Conservation (phyloP, 106 monocot species). For the Allium cepa region DNA sequence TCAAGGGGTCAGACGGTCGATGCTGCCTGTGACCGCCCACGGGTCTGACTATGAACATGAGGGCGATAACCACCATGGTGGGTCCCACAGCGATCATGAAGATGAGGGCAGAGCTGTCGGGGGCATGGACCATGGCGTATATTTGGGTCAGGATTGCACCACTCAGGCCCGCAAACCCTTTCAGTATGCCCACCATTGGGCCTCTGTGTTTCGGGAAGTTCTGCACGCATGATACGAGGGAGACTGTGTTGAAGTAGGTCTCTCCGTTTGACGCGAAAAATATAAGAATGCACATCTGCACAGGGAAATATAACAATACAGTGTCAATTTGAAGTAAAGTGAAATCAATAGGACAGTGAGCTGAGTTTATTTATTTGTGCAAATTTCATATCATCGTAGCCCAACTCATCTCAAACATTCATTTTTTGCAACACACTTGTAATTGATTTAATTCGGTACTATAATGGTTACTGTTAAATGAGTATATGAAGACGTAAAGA, state of each 20-base stretch:
- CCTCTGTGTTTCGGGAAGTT: slow-evolving; percentile 74
- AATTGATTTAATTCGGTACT: too few relatives aligned
- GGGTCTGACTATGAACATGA: slow-evolving; percentile 73
- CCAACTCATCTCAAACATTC: too few relatives aligned
- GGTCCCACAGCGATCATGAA: slow-evolving; percentile 84
- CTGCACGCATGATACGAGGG: slow-evolving; percentile 65
- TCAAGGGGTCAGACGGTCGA: slow-evolving; percentile 44
- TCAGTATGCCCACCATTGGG: slow-evolving; percentile 67
- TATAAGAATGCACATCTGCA: slow-evolving; percentile 64
- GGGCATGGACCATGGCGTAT: slow-evolving; percentile 46
- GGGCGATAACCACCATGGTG: slow-evolving; percentile 41
- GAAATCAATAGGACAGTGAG: too few relatives aligned
- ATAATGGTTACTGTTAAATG: too few relatives aligned
- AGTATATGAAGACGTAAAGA: too few relatives aligned
- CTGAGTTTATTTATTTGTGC: too few relatives aligned
- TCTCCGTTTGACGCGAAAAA: slow-evolving; percentile 66
- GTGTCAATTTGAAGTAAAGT: too few relatives aligned
- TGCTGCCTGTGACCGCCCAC: slow-evolving; percentile 61
- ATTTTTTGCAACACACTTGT: too few relatives aligned
- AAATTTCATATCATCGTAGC: too few relatives aligned
- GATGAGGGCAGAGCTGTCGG: slow-evolving; percentile 50
- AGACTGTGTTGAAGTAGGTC: slow-evolving; percentile 71
- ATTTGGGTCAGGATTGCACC: slow-evolving; percentile 73
- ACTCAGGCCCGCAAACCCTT: slow-evolving; percentile 75
- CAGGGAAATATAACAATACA: background rate